phyloP scores from a whole-genome alignment of 2,329 filamentous ascomycete genomes.

The Decorospora gaudefroyi region DNA sequence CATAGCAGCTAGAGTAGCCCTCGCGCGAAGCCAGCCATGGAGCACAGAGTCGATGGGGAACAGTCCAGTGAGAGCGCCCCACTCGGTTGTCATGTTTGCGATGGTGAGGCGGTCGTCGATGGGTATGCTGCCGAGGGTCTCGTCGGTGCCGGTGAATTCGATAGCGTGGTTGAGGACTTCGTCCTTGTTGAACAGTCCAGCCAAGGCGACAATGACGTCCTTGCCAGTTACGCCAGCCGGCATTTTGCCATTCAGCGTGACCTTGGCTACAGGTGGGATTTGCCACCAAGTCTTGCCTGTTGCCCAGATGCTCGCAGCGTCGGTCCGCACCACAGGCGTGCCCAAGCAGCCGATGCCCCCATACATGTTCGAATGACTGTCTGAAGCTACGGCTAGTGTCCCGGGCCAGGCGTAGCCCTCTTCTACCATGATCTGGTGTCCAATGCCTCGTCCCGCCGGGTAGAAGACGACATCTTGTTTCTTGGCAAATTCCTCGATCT shows the following conservation, averaged over 20 bases:
- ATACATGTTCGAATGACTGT: conserved; percentile 81
- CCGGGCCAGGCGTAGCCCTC: conserved; percentile 85
- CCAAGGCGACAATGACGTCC: conserved; percentile 89
- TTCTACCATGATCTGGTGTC: conserved; percentile 91
- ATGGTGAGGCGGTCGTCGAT: conserved; percentile 77
- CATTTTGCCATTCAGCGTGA: conserved; percentile 75
- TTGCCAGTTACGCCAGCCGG: conserved; percentile 86
- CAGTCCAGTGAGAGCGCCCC: conserved; percentile 72
- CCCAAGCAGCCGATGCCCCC: conserved; percentile 77
- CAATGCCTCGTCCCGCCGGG: conserved; percentile 77
- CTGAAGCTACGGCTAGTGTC: conserved; percentile 77
- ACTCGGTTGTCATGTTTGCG: conserved; percentile 81
- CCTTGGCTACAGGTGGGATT: conserved; percentile 79
- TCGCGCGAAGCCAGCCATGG: conserved; percentile 72
- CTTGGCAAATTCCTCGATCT: conserved; percentile 81
- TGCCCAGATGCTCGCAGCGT: conserved; percentile 84
- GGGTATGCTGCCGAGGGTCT: conserved; percentile 73
- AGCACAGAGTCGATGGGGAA: conserved; percentile 81
- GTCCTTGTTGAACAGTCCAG: conserved; percentile 81
- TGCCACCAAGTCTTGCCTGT: conserved; percentile 87
- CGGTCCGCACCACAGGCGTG: conserved; percentile 82
- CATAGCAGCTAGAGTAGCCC: conserved; percentile 73
- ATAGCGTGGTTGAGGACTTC: conserved; percentile 91
- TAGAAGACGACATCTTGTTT: conserved; percentile 79
- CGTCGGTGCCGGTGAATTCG: conserved; percentile 80